Evolutionary conservation across 2,329 filamentous ascomycete species (phyloP).

Genomic region (Apiospora kogelbergensis): DNA sequence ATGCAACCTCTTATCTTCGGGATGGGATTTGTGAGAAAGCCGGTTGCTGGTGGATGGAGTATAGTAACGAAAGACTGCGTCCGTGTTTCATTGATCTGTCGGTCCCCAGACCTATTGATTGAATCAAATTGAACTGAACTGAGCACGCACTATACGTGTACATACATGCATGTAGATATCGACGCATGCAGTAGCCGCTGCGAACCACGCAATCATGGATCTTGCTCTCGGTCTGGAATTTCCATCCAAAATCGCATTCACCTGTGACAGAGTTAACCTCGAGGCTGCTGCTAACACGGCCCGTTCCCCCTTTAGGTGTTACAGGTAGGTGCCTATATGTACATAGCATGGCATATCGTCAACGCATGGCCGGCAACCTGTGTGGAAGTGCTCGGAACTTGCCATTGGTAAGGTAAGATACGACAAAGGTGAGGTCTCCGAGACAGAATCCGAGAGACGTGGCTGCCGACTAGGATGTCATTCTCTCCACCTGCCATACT

Average conservation of each 20-base stretch:
- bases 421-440: no score
- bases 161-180: neutral
- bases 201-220: neutral
- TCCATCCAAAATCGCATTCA: neutral
- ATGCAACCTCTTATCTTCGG: conserved; percentile 8
- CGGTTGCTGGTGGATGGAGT: neutral
- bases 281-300: neutral
- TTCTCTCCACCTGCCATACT: neutral
- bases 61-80: no score
- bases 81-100: neutral
- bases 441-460: neutral
- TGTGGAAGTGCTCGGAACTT: neutral
- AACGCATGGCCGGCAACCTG: neutral
- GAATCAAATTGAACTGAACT: neutral
- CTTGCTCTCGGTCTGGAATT: neutral
- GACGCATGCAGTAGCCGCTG: neutral
- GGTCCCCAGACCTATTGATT: neutral
- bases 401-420: neutral
- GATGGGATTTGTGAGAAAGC: neutral
- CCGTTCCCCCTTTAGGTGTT: neutral
- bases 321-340: neutral
- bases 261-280: neutral
- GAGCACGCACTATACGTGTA: neutral
- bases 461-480: neutral
- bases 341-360: neutral